Base-by-base conservation (phyloP, 2,329 filamentous ascomycete species). In the Trichocomaceae sp. region DNA sequence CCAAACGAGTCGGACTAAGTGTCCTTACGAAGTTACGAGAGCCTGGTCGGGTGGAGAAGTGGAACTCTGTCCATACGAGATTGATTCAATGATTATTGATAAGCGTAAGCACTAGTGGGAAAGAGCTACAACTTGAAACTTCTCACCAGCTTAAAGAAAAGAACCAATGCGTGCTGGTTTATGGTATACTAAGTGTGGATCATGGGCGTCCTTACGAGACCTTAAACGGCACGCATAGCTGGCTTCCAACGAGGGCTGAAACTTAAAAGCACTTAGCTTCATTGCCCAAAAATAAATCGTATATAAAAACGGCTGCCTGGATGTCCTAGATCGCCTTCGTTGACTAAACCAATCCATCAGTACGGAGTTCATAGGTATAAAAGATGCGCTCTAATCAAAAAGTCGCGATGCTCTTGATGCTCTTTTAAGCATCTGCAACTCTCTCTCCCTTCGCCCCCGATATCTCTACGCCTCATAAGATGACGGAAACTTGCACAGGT, bases 1-100 rank as follows among this genome's bases (percentile, higher is more conserved):
- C 15, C 29, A 47, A 31, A 29, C 23, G 42, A 46, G 19, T 7
- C 7, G 23, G 23, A 26, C 23, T 26, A 26, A 10, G 23, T 47
- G 50, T 39, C 19, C 50, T 26, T 53, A 52, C 50, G 42, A 52
- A 42, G n/a, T n/a, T n/a, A n/a, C n/a, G n/a, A n/a, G 29, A 33
- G 26, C 8, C 8, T 8, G 3, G 6, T 3, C 17, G 20, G 31
- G 17, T 5, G 15, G 4, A 42, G 39, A 42, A 22, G 39, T 9
- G n/a, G 39, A 20, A 10, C 9, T 7, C 39, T 42, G 39, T 42
- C 39, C 19, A 22, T 42, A 19, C 39, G 39, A 35, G 29, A 41
- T 41, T 41, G n/a, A n/a, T n/a, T n/a, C n/a, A n/a, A n/a, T n/a
- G n/a, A n/a, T n/a, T n/a, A n/a, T n/a, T n/a, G 39, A 42, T 22